These are phyloP conservation scores for Neoboletus brunneissimus DNA, from an alignment of 768 basidiomycete genomes.

Conservation along the genomic window DNA sequence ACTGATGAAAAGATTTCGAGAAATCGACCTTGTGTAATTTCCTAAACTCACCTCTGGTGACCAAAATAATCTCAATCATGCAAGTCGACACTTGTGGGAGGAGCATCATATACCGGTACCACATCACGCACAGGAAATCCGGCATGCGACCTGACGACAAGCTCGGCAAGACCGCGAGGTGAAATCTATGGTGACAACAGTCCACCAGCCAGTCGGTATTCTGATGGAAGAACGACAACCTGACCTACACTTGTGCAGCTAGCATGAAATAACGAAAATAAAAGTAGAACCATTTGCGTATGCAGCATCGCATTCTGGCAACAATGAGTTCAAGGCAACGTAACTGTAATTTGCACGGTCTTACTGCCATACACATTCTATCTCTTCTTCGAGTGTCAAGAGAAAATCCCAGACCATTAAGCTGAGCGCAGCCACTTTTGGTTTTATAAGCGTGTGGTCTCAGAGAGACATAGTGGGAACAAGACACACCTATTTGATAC, in stretches of 20 bases:
- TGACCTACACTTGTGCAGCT: slow-evolving; percentile 8
- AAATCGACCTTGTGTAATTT: background rate
- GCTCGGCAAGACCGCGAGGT: slow-evolving; percentile 3
- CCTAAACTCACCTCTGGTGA: slow-evolving; percentile 22
- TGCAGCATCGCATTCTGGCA: slow-evolving; percentile 9
- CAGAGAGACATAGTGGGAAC: background rate
- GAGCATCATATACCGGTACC: slow-evolving; percentile 7
- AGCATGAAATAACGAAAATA: slow-evolving; percentile 20
- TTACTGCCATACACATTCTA: slow-evolving; percentile 33
- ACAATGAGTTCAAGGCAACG: background rate
- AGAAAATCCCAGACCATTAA: slow-evolving; percentile 31
- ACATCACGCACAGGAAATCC: slow-evolving; percentile 9
- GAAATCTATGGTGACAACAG: slow-evolving; percentile 3
- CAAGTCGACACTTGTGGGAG: slow-evolving; percentile 8
- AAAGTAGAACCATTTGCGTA: slow-evolving; percentile 16
- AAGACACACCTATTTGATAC: slow-evolving; percentile 11
- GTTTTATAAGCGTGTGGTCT: background rate
- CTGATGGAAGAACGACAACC: background rate
- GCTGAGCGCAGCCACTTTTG: slow-evolving; percentile 24
- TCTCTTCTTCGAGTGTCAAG: slow-evolving; percentile 24
- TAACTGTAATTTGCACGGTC: background rate
- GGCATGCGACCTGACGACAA: slow-evolving; percentile 10
- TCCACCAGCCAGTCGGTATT: background rate
- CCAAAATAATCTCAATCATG: slow-evolving; percentile 24
- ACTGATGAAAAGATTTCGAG: slow-evolving; percentile 3